A percentile compares a stretch with the other conserved stretches of the same genome.
Evolutionary conservation across 169 alveolate genomes (phyloP).

Genomic region (Fabrea salina): DNA sequence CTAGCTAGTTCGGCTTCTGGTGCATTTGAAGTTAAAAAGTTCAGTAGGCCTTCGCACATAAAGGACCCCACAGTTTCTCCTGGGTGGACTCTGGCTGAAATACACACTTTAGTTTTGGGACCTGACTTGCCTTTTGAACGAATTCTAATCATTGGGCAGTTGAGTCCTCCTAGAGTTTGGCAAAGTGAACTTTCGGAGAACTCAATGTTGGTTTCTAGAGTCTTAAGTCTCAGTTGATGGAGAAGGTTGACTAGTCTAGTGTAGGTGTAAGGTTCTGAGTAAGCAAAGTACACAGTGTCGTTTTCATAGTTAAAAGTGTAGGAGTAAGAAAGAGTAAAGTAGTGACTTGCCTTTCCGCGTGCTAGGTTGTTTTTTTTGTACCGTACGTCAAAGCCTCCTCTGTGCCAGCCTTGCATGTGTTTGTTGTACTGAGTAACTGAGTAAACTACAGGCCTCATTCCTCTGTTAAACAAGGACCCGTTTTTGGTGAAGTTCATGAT

Average conservation of each 20-base stretch:
- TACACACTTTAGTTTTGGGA: conserved; percentile 56
- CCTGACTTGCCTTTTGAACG: too few species aligned
- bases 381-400: conserved; percentile 7
- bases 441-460: conserved; percentile 42
- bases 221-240: background rate
- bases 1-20: conserved; percentile 32
- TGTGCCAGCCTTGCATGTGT: conserved; percentile 3
- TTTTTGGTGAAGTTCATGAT: conserved; percentile 42
- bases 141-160: conserved; percentile 76
- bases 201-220: background rate
- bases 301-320: background rate
- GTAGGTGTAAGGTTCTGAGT: conserved; percentile 4
- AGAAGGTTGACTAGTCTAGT: background rate
- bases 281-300: conserved; percentile 10
- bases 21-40: conserved; percentile 61
- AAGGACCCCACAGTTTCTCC: conserved; percentile 86
- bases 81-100: conserved; percentile 86
- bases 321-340: background rate
- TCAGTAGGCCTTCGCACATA: conserved; percentile 73
- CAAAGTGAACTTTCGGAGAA: conserved; percentile 42
- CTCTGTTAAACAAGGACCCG: conserved; percentile 37
- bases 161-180: conserved; percentile 82
- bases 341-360: background rate
- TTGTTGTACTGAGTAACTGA: conserved; percentile 3
- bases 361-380: background rate